Conservation (phyloP, 495 filamentous ascomycete genomes). For the Penicillium lagena region DNA sequence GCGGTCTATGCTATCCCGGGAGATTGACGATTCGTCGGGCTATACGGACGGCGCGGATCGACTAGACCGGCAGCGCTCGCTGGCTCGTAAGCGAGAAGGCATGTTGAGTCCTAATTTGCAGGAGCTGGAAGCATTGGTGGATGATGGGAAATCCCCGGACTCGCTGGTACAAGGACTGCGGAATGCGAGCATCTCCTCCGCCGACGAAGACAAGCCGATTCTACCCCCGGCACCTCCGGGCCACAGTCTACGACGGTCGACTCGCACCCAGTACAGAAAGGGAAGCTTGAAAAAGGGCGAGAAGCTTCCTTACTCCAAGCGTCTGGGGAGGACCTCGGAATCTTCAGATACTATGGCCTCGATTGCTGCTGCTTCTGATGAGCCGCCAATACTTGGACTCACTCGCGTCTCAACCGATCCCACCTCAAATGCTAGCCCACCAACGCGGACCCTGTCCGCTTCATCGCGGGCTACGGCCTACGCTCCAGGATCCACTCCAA, state of each 20-base stretch:
- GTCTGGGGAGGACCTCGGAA: constrained; percentile 54
- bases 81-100: constrained; percentile 44
- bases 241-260: constrained; percentile 78
- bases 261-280: constrained; percentile 83
- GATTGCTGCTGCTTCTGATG: constrained; percentile 26
- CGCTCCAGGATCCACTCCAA: constrained; percentile 11
- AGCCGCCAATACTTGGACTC: constrained; percentile 50
- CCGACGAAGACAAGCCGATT: constrained; percentile 78
- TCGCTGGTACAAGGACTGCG: constrained; percentile 28
- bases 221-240: constrained; percentile 66
- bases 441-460: constrained; percentile 21
- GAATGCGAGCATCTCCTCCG: constrained; percentile 41
- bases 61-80: constrained; percentile 69
- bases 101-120: constrained; percentile 53
- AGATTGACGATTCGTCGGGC: constrained; percentile 71
- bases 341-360: constrained; percentile 50
- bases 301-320: constrained; percentile 67
- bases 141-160: constrained; percentile 61
- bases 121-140: constrained; percentile 72
- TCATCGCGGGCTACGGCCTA: constrained; percentile 16
- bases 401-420: constrained; percentile 74
- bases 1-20: constrained; percentile 91
- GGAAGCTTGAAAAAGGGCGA: constrained; percentile 81
- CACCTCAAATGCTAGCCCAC: constrained; percentile 32
- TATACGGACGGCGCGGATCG: constrained; percentile 87